phyloP scores from a whole-genome alignment of 305 asterid genomes.

The Fraxinus baroniana region DNA sequence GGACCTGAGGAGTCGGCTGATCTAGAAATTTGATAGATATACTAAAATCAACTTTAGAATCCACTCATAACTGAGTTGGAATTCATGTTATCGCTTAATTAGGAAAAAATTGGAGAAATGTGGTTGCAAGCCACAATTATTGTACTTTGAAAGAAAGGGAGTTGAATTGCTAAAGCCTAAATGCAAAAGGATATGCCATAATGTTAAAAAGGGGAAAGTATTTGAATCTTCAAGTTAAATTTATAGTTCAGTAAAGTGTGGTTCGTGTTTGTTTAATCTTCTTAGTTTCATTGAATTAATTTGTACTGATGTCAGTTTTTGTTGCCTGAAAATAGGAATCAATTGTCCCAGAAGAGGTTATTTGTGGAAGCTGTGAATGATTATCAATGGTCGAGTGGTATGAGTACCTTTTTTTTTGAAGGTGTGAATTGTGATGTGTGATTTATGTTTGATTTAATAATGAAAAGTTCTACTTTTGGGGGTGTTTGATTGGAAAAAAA shows the following conservation, averaged over 20 bases:
- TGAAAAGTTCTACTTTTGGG: no score
- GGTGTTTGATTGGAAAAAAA: no score
- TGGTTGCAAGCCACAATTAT: neutral
- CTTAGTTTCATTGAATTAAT: neutral
- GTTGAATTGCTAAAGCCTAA: neutral
- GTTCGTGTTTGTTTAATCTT: conserved; percentile 1
- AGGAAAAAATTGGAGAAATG: neutral
- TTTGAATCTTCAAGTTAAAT: neutral
- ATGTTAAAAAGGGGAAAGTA: neutral
- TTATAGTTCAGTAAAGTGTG: neutral
- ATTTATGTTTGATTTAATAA: no score
- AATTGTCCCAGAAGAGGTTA: conserved; percentile 16
- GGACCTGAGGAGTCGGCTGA: neutral
- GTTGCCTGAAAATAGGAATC: conserved; percentile 28
- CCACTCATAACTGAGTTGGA: neutral
- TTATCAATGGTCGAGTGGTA: conserved; percentile 31
- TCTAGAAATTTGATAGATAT: neutral
- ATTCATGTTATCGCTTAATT: neutral
- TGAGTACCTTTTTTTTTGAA: conserved; percentile 13
- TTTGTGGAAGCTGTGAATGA: conserved; percentile 21
- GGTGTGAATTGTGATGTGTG: no score
- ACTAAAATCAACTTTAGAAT: neutral
- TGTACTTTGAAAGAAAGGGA: neutral
- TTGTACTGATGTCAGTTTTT: conserved; percentile 11
- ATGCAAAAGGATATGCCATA: neutral